Conservation (phyloP, 176 grass and related monocot species). For the Thalia dealbata region DNA sequence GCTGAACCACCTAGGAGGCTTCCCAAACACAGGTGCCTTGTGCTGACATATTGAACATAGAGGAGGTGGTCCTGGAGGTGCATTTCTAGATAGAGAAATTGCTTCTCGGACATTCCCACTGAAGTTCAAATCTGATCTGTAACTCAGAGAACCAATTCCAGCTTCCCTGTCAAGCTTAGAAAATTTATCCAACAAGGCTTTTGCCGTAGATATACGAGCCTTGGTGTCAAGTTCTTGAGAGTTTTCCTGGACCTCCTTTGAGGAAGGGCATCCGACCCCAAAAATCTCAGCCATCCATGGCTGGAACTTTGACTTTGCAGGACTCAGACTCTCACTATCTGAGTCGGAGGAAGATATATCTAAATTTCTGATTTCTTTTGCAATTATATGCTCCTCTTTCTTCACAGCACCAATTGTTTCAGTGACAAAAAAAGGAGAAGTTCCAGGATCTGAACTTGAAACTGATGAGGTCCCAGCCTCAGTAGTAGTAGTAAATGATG, state of each 20-base stretch:
- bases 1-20: conserved; percentile 92
- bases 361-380: conserved; percentile 38
- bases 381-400: conserved; percentile 42
- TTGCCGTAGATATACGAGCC: conserved; percentile 40
- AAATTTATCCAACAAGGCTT: conserved; percentile 61
- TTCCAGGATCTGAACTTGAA: conserved; percentile 90
- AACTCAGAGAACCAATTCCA: conserved; percentile 56
- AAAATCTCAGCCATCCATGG: conserved; percentile 76
- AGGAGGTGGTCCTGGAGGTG: conserved; percentile 82
- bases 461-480: conserved; percentile 88
- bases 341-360: conserved; percentile 74
- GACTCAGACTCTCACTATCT: conserved; percentile 56
- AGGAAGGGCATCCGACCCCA: conserved; percentile 30
- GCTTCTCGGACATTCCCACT: conserved; percentile 87
- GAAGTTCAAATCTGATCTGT: conserved; percentile 69
- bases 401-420: conserved; percentile 51
- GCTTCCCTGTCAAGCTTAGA: conserved; percentile 56
- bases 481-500: conserved; percentile 74
- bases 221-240: conserved; percentile 9
- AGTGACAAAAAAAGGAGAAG: conserved; percentile 65
- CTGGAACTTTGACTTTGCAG: conserved; percentile 49
- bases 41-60: conserved; percentile 97
- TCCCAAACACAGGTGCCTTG: conserved; percentile 90
- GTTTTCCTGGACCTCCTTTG: conserved; percentile 35
- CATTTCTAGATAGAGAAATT: conserved; percentile 60